Percentiles rank a stretch among this genome's conserved stretches.
Conservation (phyloP, 805 yeast species). For the Wickerhamiella sorbophila region DNA sequence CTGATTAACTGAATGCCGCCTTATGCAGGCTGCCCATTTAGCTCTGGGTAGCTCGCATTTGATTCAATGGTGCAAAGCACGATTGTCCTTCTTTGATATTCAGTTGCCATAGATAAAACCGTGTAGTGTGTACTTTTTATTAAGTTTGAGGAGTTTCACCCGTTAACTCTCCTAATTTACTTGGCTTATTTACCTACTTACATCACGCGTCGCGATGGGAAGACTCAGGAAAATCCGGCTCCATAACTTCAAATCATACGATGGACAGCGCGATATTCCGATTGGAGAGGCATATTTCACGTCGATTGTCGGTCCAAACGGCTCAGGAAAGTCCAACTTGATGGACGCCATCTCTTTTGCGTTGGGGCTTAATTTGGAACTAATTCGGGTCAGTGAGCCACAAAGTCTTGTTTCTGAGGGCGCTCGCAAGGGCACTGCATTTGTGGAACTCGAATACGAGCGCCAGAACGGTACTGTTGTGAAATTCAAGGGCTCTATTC, state of each 20-base stretch:
- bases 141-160: too few species aligned
- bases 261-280: constrained; percentile 60
- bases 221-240: constrained; percentile 1
- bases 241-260: constrained; percentile 80
- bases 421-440: constrained; percentile 8
- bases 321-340: constrained; percentile 93
- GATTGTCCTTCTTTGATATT: too few species aligned
- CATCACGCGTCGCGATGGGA: constrained; percentile 2
- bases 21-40: too few species aligned
- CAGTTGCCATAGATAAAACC: too few species aligned
- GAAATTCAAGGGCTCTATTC: constrained; percentile 10
- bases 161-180: too few species aligned
- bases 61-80: too few species aligned
- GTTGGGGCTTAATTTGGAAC: constrained; percentile 63
- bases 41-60: not conserved
- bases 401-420: constrained; percentile 73
- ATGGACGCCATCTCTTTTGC: constrained; percentile 97
- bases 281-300: constrained; percentile 72
- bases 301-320: constrained; percentile 95
- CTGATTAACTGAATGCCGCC: not conserved
- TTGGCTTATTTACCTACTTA: too few species aligned
- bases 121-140: too few species aligned
- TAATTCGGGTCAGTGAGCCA: constrained; percentile 58
- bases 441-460: constrained; percentile 6
- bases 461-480: not conserved